These are phyloP conservation scores for Phaeoacremonium minimum DNA, from an alignment of 2,329 filamentous ascomycete species.

Conservation along the genomic window DNA sequence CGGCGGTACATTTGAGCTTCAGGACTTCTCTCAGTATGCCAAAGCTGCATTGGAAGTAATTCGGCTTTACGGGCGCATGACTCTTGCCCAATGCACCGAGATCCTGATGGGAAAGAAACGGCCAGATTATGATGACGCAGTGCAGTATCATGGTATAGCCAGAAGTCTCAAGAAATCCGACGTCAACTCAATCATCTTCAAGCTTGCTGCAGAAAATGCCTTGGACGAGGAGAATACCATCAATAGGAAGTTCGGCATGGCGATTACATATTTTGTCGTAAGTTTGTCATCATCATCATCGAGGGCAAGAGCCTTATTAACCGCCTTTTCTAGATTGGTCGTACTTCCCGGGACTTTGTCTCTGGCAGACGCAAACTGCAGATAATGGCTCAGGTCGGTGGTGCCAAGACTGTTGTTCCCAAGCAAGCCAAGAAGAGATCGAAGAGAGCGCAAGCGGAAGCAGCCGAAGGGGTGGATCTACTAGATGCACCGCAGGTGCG, in stretches of 20 bases:
- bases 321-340: constrained; percentile 27
- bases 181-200: constrained; percentile 78
- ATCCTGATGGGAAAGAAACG: constrained; percentile 69
- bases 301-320: not conserved
- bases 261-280: constrained; percentile 69
- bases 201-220: constrained; percentile 68
- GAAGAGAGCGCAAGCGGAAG: constrained; percentile 14
- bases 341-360: constrained; percentile 36
- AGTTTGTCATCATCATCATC: no score
- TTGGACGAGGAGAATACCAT: constrained; percentile 66
- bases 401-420: constrained; percentile 22
- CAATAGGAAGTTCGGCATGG: constrained; percentile 59
- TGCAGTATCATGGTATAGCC: constrained; percentile 63
- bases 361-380: constrained; percentile 36
- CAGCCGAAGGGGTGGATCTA: no score
- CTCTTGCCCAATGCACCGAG: constrained; percentile 77
- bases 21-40: constrained; percentile 76
- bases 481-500: no score
- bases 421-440: constrained; percentile 27
- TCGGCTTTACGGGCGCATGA: constrained; percentile 56
- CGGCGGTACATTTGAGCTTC: constrained; percentile 62
- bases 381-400: constrained; percentile 30
- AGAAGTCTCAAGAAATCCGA: constrained; percentile 68
- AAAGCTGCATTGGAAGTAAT: constrained; percentile 67
- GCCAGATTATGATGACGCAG: constrained; percentile 48